Base-by-base conservation (phyloP, 2,329 filamentous ascomycete genomes). In the Cryphonectria parasitica region DNA sequence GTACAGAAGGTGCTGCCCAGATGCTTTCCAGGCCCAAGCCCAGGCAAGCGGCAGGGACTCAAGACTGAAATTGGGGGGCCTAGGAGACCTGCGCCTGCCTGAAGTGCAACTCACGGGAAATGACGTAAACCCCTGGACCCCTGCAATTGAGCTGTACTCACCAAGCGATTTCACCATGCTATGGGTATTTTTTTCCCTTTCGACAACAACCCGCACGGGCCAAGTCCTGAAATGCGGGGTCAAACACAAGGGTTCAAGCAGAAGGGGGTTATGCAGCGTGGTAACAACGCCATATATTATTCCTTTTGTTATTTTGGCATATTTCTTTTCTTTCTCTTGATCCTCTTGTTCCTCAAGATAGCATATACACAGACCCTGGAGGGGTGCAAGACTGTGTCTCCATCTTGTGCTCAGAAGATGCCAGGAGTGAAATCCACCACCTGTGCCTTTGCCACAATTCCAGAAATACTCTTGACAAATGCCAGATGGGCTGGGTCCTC, bases 401-500 rank as follows among this genome's bases (percentile, higher is more conserved):
- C 22, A 49, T n/a, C n/a, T 15, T 58, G 25, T 13, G 54, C 25
- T 58, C 63, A 64, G 6, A 78, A 81, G 0, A 82, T 82, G 0
- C 87, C 88, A 13, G 84, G 82, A 62, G 79, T 80, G 79, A 90
- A 92, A 77, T 92, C 89, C 2, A 92, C 77, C 0, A 91, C 88
- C 69, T 85, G 83, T 2, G 84, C 84, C 76, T 87, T 87, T 72
- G 86, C 80, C 19, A 90, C 74, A 1, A 88, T 74, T 1, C 77
- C 80, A 1, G 81, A 79, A 22, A 87, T 77, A 70, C 80, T 84
- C 69, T 85, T 80, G n/a, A 88, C 81, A 74, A 92, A 93, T 0
- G 79, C 86, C 49, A 83, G 79, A 77, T 94, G 91, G 11, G 80
- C 86, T 1, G 90, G 89, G 74, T 94, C 92, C 41, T 88, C 80